phyloP scores from a whole-genome alignment of 495 filamentous ascomycete species.

The Haplographium delicatum region DNA sequence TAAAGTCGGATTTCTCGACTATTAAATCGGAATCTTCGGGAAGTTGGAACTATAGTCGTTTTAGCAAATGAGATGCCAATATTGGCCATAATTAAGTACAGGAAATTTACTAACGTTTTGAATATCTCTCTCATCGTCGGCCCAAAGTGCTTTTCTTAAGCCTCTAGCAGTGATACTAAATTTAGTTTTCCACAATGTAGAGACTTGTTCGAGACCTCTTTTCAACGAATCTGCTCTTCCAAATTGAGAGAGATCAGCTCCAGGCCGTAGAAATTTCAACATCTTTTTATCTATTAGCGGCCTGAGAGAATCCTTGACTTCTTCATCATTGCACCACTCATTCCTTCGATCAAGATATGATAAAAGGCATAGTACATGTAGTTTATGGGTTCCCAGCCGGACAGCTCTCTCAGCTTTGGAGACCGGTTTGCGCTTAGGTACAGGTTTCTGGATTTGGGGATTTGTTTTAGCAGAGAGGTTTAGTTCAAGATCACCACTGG shows the following conservation, averaged over 20 bases:
- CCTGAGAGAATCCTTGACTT: slow-evolving; percentile 56
- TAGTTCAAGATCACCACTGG: slow-evolving; percentile 22
- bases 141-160: slow-evolving; percentile 66
- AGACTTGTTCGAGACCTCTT: slow-evolving; percentile 67
- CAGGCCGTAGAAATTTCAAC: slow-evolving; percentile 57
- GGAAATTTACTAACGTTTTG: slow-evolving; percentile 42
- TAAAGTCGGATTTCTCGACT: slow-evolving; percentile 65
- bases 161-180: slow-evolving; percentile 70
- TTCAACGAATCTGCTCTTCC: slow-evolving; percentile 66
- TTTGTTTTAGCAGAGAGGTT: slow-evolving; percentile 23
- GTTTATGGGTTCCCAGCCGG: slow-evolving; percentile 76
- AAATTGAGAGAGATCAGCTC: slow-evolving; percentile 61
- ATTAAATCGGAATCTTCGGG: slow-evolving; percentile 47
- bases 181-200: slow-evolving; percentile 56
- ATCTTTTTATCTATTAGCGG: slow-evolving; percentile 55
- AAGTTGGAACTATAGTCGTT: slow-evolving; percentile 39
- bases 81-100: background rate
- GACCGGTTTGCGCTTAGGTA: slow-evolving; percentile 30
- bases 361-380: slow-evolving; percentile 77
- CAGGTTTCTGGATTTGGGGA: slow-evolving; percentile 22
- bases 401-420: slow-evolving; percentile 64
- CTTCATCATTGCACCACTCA: slow-evolving; percentile 78
- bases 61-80: slow-evolving; percentile 20
- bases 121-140: slow-evolving; percentile 53
- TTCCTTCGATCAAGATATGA: slow-evolving; percentile 71